phyloP scores from a whole-genome alignment of 805 yeast genomes.

The Candida maris region DNA sequence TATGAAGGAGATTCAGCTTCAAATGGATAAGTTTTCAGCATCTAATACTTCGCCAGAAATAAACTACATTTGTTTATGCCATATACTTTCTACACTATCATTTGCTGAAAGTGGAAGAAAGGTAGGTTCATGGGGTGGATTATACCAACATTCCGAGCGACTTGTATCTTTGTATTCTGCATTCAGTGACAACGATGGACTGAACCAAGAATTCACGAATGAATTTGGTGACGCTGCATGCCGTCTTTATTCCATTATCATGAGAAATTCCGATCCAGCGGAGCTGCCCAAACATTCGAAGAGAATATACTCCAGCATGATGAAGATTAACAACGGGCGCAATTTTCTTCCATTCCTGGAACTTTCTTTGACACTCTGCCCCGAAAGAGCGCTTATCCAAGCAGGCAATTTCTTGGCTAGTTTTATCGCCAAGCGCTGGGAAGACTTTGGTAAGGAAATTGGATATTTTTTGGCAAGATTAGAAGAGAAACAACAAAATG shows the following conservation, averaged over 20 bases:
- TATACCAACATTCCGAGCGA: slow-evolving; percentile 16
- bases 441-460: slow-evolving; percentile 31
- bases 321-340: slow-evolving; percentile 32
- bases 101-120: slow-evolving; percentile 73
- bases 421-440: slow-evolving; percentile 44
- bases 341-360: slow-evolving; percentile 47
- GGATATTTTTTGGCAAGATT: slow-evolving; percentile 41
- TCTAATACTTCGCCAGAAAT: slow-evolving; percentile 1
- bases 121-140: slow-evolving; percentile 47
- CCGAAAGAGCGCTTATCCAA: slow-evolving; percentile 43
- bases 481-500: slow-evolving; percentile 24
- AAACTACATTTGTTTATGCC: slow-evolving; percentile 30
- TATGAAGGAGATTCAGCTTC: slow-evolving; percentile 16
- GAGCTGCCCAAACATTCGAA: slow-evolving; percentile 46
- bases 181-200: not conserved
- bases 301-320: slow-evolving; percentile 38
- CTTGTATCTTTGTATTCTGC: slow-evolving; percentile 2
- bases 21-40: slow-evolving; percentile 1
- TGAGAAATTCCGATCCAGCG: slow-evolving; percentile 49
- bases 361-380: slow-evolving; percentile 38
- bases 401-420: slow-evolving; percentile 46
- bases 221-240: slow-evolving; percentile 31
- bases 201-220: not conserved
- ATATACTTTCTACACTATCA: slow-evolving; percentile 43
- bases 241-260: slow-evolving; percentile 44